Evolutionary conservation across 106 monocot species (phyloP).

Genomic region (Dendrobium huoshanense): DNA sequence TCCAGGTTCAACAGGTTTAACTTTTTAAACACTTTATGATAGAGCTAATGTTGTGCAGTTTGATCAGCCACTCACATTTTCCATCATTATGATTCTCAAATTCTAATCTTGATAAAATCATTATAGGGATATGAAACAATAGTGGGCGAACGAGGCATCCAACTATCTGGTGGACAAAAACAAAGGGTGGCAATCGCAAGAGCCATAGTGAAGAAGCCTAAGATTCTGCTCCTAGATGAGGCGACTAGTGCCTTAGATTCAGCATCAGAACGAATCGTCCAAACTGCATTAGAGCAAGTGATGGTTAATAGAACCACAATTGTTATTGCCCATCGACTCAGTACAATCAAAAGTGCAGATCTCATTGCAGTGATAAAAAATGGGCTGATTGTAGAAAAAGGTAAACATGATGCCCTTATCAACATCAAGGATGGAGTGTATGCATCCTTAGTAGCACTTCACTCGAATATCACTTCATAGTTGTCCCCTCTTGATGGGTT

Average conservation of each 20-base stretch:
- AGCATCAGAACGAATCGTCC: constrained; percentile 15
- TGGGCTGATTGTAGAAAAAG: constrained; percentile 16
- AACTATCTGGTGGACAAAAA: constrained; percentile 21
- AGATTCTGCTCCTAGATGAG: constrained; percentile 20
- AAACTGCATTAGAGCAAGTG: constrained; percentile 8
- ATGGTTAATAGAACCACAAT: constrained; percentile 21
- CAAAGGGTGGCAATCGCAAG: constrained; percentile 18
- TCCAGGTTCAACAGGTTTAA: too few species aligned
- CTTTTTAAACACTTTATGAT: too few species aligned
- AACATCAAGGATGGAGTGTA: constrained; percentile 15
- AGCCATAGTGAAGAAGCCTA: constrained; percentile 17
- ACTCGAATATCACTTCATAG: constrained; percentile 5
- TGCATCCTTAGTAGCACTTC: constrained; percentile 18
- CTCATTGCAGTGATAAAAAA: constrained; percentile 16
- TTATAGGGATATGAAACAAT: constrained; percentile 16
- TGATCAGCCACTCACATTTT: not conserved
- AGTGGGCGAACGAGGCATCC: constrained; percentile 16
- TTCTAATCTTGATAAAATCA: not conserved
- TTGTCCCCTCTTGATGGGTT: not conserved
- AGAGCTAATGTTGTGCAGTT: not conserved
- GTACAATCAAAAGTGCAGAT: constrained; percentile 13
- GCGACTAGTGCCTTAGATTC: constrained; percentile 17
- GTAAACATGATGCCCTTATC: constrained; percentile 16
- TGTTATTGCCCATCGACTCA: constrained; percentile 13
- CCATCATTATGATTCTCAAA: not conserved